Base-by-base conservation (phyloP, 495 filamentous ascomycete species). In the Thermothielavioides terrestris region DNA sequence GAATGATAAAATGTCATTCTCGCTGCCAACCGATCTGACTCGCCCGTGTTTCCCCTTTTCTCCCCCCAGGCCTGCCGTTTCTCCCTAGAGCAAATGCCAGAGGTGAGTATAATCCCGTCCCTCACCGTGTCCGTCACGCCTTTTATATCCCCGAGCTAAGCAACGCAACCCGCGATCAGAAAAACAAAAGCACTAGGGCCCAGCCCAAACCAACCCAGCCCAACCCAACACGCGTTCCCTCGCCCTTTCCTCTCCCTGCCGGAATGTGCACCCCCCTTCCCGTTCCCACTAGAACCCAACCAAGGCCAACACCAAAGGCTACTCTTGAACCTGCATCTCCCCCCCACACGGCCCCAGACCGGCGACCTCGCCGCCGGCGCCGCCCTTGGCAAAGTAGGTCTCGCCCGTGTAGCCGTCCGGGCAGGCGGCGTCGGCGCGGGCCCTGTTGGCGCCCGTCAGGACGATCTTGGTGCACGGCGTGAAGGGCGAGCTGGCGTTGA, bases 381-480 rank as follows among this genome's bases (percentile, higher is more conserved):
- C 5, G 11, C 22, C 41, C 22, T 42, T 35, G 2, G 34, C 20
- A 44, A 55, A 54, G 18, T n/a, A 37, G 2, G 52, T 58, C 12
- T n/a, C 6, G 6, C 7, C 23, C 2, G 40, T 54, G 7, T 57
- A 30, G 0, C 60, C 62, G 9, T 39, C 39, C 1, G 58, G 58
- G 9, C 60, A 61, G 15, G 20, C 25, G 6, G 9, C 36, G 3
- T 20, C 35, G 2, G 7, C n/a, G 4, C 32, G 6, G 4, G 14
- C 35, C 9, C 14, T 11, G 11, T 26, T 27, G 6, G 17, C n/a
- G 9, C 31, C 22, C 12, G 1, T 39, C 7, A 57, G 26, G 3
- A 56, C 32, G 40, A 58, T 21, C 39, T 47, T 49, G 21, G 54
- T 46, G 44, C 62, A 65, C 0, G 62, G 60, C 23, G 60, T 65